Conservation (phyloP, 1,284 basidiomycete genomes). For the Agroathelia rolfsii region DNA sequence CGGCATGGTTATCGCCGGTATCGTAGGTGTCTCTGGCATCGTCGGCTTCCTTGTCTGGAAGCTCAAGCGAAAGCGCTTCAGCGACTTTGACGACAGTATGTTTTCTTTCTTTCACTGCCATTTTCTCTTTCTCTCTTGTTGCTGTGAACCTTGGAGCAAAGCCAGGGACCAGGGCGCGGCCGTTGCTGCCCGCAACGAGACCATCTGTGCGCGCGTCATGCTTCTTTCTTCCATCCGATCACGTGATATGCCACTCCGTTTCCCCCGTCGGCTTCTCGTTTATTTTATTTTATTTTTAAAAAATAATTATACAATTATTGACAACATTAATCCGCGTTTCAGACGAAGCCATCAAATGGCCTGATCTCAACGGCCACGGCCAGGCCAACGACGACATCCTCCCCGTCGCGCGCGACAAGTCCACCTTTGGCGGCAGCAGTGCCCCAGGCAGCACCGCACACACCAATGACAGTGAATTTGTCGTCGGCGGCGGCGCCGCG, state of each 20-base stretch:
- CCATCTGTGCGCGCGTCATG: too few relatives aligned
- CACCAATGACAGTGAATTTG: conserved; percentile 44
- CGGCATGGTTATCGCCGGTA: conserved; percentile 70
- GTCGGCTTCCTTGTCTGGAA: conserved; percentile 74
- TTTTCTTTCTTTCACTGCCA: conserved; percentile 15
- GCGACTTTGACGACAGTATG: conserved; percentile 70
- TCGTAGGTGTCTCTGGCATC: conserved; percentile 58
- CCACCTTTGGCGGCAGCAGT: too few relatives aligned
- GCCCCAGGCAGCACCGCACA: conserved; percentile 57
- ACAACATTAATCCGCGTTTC: too few relatives aligned
- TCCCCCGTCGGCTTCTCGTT: too few relatives aligned
- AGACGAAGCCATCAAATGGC: conserved; percentile 83
- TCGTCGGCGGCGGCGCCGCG: conserved; percentile 44
- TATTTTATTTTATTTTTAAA: too few relatives aligned
- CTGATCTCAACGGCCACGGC: conserved; percentile 64
- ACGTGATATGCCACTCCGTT: too few relatives aligned
- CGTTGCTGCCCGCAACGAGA: too few relatives aligned
- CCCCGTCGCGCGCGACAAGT: conserved; percentile 53
- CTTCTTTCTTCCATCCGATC: conserved; percentile 7
- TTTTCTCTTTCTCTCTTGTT: conserved; percentile 7
- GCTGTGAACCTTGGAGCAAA: too few relatives aligned
- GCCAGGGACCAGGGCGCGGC: too few relatives aligned
- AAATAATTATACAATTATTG: too few relatives aligned
- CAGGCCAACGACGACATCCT: conserved; percentile 36
- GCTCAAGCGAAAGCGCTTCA: conserved; percentile 64